Conservation (phyloP, 2,329 filamentous ascomycete genomes). For the Pseudocercospora eumusae region DNA sequence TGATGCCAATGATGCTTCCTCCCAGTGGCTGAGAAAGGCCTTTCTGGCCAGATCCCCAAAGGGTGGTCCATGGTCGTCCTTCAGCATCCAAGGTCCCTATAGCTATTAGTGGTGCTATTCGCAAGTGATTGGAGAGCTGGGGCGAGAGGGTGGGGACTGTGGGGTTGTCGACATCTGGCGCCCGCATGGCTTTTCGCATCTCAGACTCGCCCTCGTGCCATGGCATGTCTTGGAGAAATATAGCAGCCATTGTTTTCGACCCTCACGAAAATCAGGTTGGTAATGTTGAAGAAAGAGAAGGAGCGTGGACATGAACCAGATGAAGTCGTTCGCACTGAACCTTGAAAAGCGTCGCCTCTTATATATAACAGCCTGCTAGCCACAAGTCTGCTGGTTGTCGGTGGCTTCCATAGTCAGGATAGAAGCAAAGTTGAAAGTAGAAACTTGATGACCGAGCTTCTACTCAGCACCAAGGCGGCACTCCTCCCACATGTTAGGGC, state of each 20-base stretch:
- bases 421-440: neutral
- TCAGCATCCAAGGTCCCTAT: conserved; percentile 69
- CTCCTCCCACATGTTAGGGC: neutral
- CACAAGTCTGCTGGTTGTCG: no score
- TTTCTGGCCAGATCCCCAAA: conserved; percentile 69
- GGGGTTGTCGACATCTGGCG: conserved; percentile 64
- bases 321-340: neutral
- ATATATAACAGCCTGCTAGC: no score
- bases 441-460: neutral
- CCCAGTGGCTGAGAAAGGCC: conserved; percentile 68
- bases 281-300: neutral
- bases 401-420: no score
- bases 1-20: conserved; percentile 64
- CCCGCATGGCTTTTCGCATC: conserved; percentile 63
- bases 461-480: neutral
- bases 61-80: conserved; percentile 70
- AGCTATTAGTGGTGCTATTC: conserved; percentile 66
- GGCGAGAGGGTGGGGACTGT: conserved; percentile 64
- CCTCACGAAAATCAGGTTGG: no score
- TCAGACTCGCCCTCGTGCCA: conserved; percentile 48
- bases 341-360: no score
- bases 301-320: neutral
- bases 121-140: conserved; percentile 62
- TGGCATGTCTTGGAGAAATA: conserved; percentile 21
- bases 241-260: conserved; percentile 10